Percentiles rank a stretch among this genome's conserved stretches.
phyloP scores from a whole-genome alignment of 2,329 filamentous ascomycete genomes.

The Cercospora zeae-maydis region DNA sequence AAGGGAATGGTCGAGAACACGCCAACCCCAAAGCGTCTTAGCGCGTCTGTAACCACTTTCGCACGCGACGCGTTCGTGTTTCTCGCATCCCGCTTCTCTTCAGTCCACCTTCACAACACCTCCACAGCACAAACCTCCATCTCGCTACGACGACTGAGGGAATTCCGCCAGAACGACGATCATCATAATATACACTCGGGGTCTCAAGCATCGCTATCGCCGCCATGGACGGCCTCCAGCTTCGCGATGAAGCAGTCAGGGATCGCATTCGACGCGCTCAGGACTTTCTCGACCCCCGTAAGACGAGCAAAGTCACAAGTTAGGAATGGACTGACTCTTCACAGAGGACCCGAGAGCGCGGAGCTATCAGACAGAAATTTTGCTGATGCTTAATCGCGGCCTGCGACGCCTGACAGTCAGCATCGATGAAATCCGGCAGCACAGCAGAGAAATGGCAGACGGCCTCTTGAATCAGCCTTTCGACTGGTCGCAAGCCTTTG shows the following conservation, averaged over 20 bases:
- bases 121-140: neutral
- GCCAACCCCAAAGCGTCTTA: neutral
- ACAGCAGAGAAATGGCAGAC: slow-evolving; percentile 77
- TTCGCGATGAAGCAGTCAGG: slow-evolving; percentile 78
- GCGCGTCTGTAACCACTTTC: slow-evolving; percentile 5
- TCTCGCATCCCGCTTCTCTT: neutral
- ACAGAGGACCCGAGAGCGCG: slow-evolving; percentile 56
- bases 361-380: slow-evolving; percentile 88
- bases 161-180: neutral
- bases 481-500: slow-evolving; percentile 83
- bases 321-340: slow-evolving; percentile 11
- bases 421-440: slow-evolving; percentile 85
- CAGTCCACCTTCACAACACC: neutral
- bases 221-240: slow-evolving; percentile 67
- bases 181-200: neutral
- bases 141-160: neutral
- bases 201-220: neutral
- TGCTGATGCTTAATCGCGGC: slow-evolving; percentile 65
- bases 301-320: slow-evolving; percentile 34
- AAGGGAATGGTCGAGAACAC: neutral
- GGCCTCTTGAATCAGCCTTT: slow-evolving; percentile 80
- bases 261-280: slow-evolving; percentile 83
- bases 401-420: slow-evolving; percentile 56
- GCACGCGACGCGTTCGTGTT: slow-evolving; percentile 9
- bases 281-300: slow-evolving; percentile 93